Base-by-base conservation (phyloP, 148 eudicot genomes). In the Selenicereus undatus region DNA sequence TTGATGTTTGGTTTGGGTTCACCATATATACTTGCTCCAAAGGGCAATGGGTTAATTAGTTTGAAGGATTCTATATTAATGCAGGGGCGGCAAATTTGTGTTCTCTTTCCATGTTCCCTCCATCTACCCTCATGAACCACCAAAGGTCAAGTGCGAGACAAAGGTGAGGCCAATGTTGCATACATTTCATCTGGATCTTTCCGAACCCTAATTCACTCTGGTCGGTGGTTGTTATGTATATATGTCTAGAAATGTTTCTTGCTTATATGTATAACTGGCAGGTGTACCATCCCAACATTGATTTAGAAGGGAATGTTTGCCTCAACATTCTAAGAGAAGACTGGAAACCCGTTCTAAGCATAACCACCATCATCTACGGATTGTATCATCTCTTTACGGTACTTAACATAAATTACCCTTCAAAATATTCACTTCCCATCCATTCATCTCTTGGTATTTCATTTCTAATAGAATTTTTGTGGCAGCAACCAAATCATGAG, bases 311-410 rank as follows among this genome's bases (percentile, higher is more conserved):
- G 73, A 94, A 94, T 76, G 98, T 94, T 12, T 94, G 98, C 84
- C 91, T 94, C 26, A 94, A 94, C 91, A 94, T 94, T 84, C 89
- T 94, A 52, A 89, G 98, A 78, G 98, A 94, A 86, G 98, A 94
- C 87, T 94, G 98, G 98, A 94, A 94, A 81, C 95, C 97, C 75
- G 98, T 93, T 81, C 87, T 91, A 76, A 94, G 85, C 83, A 83
- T 90, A 73, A 92, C 90, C 86, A 90, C 94, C 20, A 54, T 94
- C 52, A 90, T 94, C 3, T 94, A 94, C 77, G 95, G 95, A 52
- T 74, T 91, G 75, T 92, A 45, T 82, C 94, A 91, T 79, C 93
- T 92, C 32, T 94, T 90, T 90, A 92, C 97, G 88, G 97, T 92
- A 92, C 70, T 52, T 62, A 20, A 52, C n/a, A 39, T 11, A n/a